Conservation (phyloP, 352 stramenopile genomes). For the Globisporangium emineosum region DNA sequence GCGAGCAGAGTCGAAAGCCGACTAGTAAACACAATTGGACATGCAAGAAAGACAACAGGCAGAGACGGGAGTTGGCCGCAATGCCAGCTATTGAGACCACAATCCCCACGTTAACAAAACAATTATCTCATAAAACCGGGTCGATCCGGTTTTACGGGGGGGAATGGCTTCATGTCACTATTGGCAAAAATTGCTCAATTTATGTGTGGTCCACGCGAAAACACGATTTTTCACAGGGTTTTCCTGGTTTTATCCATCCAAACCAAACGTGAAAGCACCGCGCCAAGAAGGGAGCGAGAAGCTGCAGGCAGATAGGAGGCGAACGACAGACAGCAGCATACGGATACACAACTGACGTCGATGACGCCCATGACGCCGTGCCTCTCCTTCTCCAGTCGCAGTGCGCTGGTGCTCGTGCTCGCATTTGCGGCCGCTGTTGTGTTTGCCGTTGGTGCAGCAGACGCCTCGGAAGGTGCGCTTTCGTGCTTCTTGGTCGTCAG, state of each 20-base stretch:
- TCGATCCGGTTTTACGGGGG: too few species aligned
- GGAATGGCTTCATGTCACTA: constrained; percentile 8
- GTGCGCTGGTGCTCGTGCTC: background rate
- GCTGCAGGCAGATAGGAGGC: background rate
- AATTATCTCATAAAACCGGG: too few species aligned
- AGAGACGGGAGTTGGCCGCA: too few species aligned
- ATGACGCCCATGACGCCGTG: background rate
- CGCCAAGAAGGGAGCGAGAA: too few species aligned
- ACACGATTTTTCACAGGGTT: constrained; percentile 3
- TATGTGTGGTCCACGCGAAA: background rate
- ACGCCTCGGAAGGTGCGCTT: constrained; percentile 12
- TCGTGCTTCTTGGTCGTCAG: background rate
- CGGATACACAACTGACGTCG: too few species aligned
- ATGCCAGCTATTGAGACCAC: too few species aligned
- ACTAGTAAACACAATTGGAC: too few species aligned
- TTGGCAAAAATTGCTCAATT: background rate
- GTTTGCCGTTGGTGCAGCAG: background rate
- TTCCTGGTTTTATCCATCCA: constrained; percentile 1
- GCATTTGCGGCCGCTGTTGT: background rate
- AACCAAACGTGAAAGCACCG: too few species aligned
- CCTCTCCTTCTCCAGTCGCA: background rate
- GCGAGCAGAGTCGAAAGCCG: too few species aligned
- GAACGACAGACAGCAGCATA: background rate
- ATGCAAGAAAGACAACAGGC: too few species aligned
- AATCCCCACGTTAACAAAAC: too few species aligned